phyloP scores from a whole-genome alignment of 2,329 filamentous ascomycete genomes.

The Fusarium algeriense region DNA sequence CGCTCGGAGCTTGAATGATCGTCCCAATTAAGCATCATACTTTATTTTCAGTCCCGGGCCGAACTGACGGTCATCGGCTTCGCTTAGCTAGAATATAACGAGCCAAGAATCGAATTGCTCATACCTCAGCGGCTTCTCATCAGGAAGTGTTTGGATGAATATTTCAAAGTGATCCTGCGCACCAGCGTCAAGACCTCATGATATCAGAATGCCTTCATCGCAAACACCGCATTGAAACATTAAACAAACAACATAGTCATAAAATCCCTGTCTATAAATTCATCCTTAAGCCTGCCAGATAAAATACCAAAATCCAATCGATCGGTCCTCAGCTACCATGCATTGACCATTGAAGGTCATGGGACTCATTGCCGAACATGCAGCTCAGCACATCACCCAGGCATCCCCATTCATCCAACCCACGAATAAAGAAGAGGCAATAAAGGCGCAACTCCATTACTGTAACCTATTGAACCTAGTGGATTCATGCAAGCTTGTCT shows the following conservation, averaged over 20 bases:
- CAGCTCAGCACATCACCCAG: slow-evolving; percentile 2
- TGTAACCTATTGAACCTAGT: slow-evolving; percentile 6
- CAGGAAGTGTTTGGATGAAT: neutral
- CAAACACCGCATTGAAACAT: neutral
- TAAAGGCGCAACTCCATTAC: neutral
- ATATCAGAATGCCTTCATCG: neutral
- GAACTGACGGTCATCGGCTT: neutral
- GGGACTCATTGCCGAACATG: slow-evolving; percentile 5
- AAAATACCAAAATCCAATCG: neutral
- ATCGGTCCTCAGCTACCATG: neutral
- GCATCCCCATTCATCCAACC: slow-evolving; percentile 13
- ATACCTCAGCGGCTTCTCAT: neutral
- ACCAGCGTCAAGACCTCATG: neutral
- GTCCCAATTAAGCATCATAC: slow-evolving; percentile 26
- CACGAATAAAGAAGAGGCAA: slow-evolving; percentile 2
- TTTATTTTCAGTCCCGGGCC: neutral
- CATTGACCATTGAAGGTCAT: slow-evolving; percentile 10
- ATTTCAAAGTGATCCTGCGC: neutral
- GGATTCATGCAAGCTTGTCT: neutral
- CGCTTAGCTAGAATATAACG: neutral
- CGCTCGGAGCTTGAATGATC: slow-evolving; percentile 24
- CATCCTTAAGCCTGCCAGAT: neutral
- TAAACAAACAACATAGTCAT: neutral
- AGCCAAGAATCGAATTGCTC: neutral
- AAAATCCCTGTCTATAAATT: neutral